Base-by-base conservation (phyloP, 2,329 filamentous ascomycete species). In the Alternaria ventricosa region DNA sequence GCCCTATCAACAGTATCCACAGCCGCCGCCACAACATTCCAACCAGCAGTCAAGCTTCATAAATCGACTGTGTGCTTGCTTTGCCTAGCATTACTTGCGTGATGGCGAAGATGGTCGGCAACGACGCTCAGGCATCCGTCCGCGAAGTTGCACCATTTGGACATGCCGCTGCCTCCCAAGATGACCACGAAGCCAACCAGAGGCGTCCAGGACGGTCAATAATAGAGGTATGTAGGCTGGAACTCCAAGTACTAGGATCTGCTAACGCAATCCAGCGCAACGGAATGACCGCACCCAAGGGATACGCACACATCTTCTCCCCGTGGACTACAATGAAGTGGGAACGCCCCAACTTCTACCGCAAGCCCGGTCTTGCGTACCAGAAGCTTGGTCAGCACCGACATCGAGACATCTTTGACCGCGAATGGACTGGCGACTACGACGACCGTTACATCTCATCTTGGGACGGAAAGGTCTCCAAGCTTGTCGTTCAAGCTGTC, bases 381-480 rank as follows among this genome's bases (percentile, higher is more conserved):
- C 67, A 74, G 41, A 75, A 75, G 54, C 59, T 72, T 7, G 61
- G 60, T 7, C 61, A 65, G 5, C 49, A 74, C 56, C 69, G 72
- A 12, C 72, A 76, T 56, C 53, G 66, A 15, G 73, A 76, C 55
- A 55, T 64, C 22, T 72, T 76, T 25, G 70, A 73, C 13, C 68
- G 73, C 30, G 62, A 71, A 51, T 74, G 73, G 71, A 56, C 64
- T 2, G 70, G 72, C 3, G 68, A 76, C 43, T 72, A 73, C 33
- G 75, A 75, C 30, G 76, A 78, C 36, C 72, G 74, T 3, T 78
- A 78, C 44, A 68, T 78, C 15, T 76, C 74, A 9, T 65, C 73
- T 0, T 76, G 60, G 56, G 75, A 78, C 43, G 76, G 75, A 5
- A 73, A 70, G 27, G 58, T 75, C 7, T 73, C 72, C 1, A 74